phyloP scores from a whole-genome alignment of 208 protist genomes.

The Angomonas deanei region DNA sequence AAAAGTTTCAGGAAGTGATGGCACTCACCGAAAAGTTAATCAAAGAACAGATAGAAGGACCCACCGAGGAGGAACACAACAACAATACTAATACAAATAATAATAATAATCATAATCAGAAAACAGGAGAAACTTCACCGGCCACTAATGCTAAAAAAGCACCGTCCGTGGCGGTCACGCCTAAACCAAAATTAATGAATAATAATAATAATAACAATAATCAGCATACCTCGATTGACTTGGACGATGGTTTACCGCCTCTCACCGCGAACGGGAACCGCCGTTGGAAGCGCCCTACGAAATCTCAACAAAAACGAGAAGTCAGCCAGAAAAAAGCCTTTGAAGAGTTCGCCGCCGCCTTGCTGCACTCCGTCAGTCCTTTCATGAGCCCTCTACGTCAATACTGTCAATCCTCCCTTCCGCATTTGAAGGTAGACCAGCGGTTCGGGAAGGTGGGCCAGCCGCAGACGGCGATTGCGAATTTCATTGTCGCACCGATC shows the following conservation, averaged over 20 bases:
- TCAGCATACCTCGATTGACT: slow-evolving; percentile 2
- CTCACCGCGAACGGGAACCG: slow-evolving; percentile 59
- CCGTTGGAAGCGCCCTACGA: slow-evolving; percentile 83
- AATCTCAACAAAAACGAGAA: slow-evolving; percentile 75
- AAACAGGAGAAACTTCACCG: too few relatives aligned
- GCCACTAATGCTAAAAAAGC: too few relatives aligned
- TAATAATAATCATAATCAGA: slow-evolving; percentile 11
- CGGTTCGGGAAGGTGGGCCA: slow-evolving; percentile 82
- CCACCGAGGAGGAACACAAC: slow-evolving; percentile 21
- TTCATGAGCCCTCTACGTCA: slow-evolving; percentile 83
- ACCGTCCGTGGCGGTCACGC: not conserved
- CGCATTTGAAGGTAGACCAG: slow-evolving; percentile 87
- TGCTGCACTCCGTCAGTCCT: slow-evolving; percentile 78
- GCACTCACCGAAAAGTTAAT: slow-evolving; percentile 60
- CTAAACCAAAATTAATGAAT: too few relatives aligned
- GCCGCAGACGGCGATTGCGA: slow-evolving; percentile 77
- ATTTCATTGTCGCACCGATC: slow-evolving; percentile 82
- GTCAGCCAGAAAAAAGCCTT: slow-evolving; percentile 82
- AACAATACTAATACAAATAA: slow-evolving; percentile 1
- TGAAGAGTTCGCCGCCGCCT: slow-evolving; percentile 80
- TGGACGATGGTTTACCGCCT: slow-evolving; percentile 23
- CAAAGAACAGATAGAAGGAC: slow-evolving; percentile 43
- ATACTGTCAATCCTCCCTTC: slow-evolving; percentile 64
- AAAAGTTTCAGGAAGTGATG: slow-evolving; percentile 73
- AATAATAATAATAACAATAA: slow-evolving; percentile 12